Percentiles rank a stretch among this genome's conserved stretches.
phyloP scores from a whole-genome alignment of 225 moss, liverwort and hornwort species.

The Pleurozium schreberi region DNA sequence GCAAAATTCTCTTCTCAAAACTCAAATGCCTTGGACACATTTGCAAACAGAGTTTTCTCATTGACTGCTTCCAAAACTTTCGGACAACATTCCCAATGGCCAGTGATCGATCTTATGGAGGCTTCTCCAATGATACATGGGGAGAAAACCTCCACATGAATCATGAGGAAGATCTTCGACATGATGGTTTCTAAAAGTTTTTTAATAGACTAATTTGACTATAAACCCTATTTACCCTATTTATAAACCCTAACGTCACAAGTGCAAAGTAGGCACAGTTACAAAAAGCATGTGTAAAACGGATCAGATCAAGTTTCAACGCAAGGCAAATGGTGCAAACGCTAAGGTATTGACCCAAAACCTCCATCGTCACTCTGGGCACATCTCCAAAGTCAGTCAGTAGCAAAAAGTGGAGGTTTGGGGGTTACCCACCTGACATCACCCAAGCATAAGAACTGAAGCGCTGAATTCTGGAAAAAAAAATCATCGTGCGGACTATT shows the following conservation, averaged over 20 bases:
- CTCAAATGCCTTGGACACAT: too few relatives aligned
- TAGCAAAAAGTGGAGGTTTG: too few relatives aligned
- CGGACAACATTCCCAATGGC: neutral
- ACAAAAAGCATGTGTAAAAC: neutral
- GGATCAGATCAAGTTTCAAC: neutral
- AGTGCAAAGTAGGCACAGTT: neutral
- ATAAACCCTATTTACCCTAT: neutral
- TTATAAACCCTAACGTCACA: too few relatives aligned
- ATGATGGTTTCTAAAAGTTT: neutral
- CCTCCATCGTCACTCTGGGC: too few relatives aligned
- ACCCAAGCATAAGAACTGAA: neutral
- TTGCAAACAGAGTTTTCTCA: neutral
- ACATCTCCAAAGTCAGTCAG: too few relatives aligned
- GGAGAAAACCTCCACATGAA: neutral
- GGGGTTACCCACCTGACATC: neutral
- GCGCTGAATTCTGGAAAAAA: neutral
- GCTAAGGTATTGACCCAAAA: neutral
- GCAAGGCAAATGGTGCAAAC: neutral
- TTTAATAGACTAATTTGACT: neutral
- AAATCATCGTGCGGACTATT: neutral
- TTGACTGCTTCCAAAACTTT: neutral
- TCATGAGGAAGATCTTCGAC: neutral
- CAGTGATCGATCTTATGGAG: neutral
- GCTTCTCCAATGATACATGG: neutral
- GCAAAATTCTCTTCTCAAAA: neutral